Conservation (phyloP, 108 stramenopile species). For the Nannochloropsis salina region DNA sequence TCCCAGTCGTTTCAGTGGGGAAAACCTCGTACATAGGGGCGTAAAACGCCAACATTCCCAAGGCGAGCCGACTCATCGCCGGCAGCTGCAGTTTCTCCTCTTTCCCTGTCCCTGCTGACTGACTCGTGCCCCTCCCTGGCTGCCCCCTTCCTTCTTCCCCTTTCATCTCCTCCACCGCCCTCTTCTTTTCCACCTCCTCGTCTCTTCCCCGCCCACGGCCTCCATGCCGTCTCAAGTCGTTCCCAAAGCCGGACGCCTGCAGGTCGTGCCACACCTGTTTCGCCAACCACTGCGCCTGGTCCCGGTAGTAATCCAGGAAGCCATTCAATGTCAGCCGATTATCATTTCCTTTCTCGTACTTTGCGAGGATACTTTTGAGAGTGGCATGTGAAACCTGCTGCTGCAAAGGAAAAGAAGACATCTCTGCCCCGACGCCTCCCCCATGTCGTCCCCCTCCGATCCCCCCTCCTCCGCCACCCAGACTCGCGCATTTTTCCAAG, state of each 20-base stretch:
- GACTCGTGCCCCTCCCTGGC: background rate
- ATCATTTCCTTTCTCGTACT: conserved; percentile 56
- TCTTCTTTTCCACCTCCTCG: background rate
- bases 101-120: no score
- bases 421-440: conserved; percentile 61
- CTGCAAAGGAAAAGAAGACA: conserved; percentile 61
- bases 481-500: background rate
- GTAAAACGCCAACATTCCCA: conserved; percentile 6
- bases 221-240: background rate
- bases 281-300: conserved; percentile 54
- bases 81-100: background rate
- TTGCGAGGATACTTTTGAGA: conserved; percentile 68
- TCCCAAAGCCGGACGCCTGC: background rate
- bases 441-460: conserved; percentile 58
- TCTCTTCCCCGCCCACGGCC: background rate
- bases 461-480: conserved; percentile 51
- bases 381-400: conserved; percentile 58
- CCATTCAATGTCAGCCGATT: conserved; percentile 65
- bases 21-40: background rate
- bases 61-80: background rate
- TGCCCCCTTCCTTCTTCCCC: background rate
- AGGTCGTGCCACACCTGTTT: conserved; percentile 27
- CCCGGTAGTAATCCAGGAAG: conserved; percentile 78
- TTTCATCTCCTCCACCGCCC: background rate
- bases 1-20: background rate